phyloP scores from a whole-genome alignment of 2,329 filamentous ascomycete species.

The Alternaria solani region DNA sequence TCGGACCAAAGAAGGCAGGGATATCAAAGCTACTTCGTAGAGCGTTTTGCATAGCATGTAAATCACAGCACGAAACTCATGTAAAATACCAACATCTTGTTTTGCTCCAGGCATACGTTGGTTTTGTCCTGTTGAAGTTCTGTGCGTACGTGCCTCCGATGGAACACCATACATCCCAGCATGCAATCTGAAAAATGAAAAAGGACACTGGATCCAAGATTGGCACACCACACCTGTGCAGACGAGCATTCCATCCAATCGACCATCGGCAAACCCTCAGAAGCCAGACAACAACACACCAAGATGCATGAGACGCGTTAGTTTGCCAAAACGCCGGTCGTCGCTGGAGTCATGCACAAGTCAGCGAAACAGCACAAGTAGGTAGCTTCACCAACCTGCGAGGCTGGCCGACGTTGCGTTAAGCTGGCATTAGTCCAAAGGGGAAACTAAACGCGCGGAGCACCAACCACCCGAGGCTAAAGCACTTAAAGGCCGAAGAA shows the following conservation, averaged over 20 bases:
- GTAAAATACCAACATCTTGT: constrained; percentile 1
- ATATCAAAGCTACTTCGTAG: constrained; percentile 29
- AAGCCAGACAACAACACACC: not conserved
- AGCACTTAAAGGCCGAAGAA: not conserved
- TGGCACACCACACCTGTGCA: not conserved
- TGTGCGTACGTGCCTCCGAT: not conserved
- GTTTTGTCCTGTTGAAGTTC: not conserved
- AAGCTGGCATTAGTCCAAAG: not conserved
- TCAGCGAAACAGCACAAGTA: not conserved
- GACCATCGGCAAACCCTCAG: not conserved
- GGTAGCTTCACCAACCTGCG: not conserved
- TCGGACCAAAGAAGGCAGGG: constrained; percentile 31
- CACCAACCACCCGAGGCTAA: not conserved
- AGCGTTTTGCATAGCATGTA: constrained; percentile 6
- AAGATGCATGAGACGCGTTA: not conserved
- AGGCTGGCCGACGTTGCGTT: not conserved
- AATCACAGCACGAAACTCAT: constrained; percentile 4
- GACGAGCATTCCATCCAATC: not conserved
- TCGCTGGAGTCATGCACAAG: not conserved
- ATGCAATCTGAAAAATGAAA: not conserved
- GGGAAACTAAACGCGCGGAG: not conserved
- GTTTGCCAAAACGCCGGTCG: not conserved
- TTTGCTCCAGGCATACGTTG: not conserved
- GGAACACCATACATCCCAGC: not conserved
- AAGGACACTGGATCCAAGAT: not conserved